These are phyloP conservation scores for Verticillium nubilum DNA, from an alignment of 2,329 filamentous ascomycete species.

Conservation along the genomic window DNA sequence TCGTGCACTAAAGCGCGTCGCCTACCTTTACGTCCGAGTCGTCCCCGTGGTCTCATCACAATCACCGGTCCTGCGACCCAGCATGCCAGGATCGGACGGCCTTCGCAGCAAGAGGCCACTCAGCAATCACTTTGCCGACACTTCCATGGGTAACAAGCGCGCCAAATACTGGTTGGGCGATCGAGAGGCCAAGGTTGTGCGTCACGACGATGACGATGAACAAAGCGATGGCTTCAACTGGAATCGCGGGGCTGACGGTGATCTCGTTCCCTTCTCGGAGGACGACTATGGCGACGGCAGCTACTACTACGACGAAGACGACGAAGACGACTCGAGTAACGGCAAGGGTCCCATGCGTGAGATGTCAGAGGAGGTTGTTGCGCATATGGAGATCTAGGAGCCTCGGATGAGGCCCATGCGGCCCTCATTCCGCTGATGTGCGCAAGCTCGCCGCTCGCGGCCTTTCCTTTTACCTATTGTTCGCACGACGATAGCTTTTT, in stretches of 20 bases:
- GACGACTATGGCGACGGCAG: slow-evolving; percentile 43
- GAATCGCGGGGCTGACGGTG: slow-evolving; percentile 54
- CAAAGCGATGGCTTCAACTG: slow-evolving; percentile 48
- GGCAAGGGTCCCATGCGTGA: slow-evolving; percentile 43
- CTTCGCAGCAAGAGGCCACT: slow-evolving; percentile 17
- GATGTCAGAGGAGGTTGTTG: slow-evolving; percentile 59
- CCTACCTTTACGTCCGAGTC: slow-evolving; percentile 89
- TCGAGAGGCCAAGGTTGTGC: slow-evolving; percentile 43
- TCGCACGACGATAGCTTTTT: neutral
- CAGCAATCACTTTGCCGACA: slow-evolving; percentile 13
- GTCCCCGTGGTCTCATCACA: slow-evolving; percentile 68
- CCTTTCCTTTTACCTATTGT: slow-evolving; percentile 1
- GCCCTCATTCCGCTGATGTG: neutral
- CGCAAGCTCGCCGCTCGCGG: neutral
- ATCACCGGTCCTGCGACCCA: slow-evolving; percentile 21
- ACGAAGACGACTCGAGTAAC: slow-evolving; percentile 32
- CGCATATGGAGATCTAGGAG: slow-evolving; percentile 55
- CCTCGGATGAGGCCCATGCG: neutral
- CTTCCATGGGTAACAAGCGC: slow-evolving; percentile 64
- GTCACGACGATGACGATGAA: slow-evolving; percentile 40
- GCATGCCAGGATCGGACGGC: slow-evolving; percentile 2
- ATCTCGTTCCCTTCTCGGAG: slow-evolving; percentile 47
- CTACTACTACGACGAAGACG: slow-evolving; percentile 37
- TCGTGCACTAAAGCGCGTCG: slow-evolving; percentile 83
- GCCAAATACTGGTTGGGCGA: slow-evolving; percentile 86